These are phyloP conservation scores for Leucosporidium scottii DNA, from an alignment of 768 basidiomycete genomes.

Conservation along the genomic window DNA sequence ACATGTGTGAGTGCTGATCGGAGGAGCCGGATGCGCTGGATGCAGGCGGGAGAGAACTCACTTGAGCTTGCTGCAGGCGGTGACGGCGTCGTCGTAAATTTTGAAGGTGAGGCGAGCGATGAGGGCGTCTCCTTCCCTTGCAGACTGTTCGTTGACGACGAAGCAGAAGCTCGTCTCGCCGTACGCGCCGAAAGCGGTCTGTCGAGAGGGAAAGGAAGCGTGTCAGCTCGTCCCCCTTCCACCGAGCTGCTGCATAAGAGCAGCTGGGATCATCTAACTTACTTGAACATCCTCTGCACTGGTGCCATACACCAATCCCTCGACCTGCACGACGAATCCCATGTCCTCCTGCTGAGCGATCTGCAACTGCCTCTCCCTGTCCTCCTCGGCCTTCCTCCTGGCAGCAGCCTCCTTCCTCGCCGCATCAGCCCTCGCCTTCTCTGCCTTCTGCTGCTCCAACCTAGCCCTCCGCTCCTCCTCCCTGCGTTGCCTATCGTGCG, in stretches of 20 bases:
- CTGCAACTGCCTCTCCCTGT: neutral
- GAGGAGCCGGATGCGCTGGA: neutral
- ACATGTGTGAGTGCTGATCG: neutral
- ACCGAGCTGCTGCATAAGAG: neutral
- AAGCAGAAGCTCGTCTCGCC: slow-evolving; percentile 28
- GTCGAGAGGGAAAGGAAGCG: too few species aligned
- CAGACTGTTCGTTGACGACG: slow-evolving; percentile 9
- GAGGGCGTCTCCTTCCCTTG: slow-evolving; percentile 10
- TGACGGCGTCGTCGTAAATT: slow-evolving; percentile 14
- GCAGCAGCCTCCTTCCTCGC: neutral
- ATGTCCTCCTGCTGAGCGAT: slow-evolving; percentile 15
- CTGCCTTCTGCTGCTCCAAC: neutral
- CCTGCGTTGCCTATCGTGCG: neutral
- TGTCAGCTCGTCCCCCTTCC: neutral
- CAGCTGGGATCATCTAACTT: neutral
- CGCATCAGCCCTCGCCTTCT: neutral
- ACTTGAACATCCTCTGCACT: slow-evolving; percentile 31
- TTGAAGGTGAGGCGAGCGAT: slow-evolving; percentile 23
- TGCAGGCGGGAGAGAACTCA: neutral
- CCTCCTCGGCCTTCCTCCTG: neutral
- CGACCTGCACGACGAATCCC: slow-evolving; percentile 28
- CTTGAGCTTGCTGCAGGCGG: slow-evolving; percentile 25
- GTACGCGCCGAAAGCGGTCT: slow-evolving; percentile 30
- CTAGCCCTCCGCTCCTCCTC: neutral
- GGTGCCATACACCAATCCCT: slow-evolving; percentile 23